These are phyloP conservation scores for Mycena citricolor DNA, from an alignment of 1,284 basidiomycete genomes.

Conservation along the genomic window DNA sequence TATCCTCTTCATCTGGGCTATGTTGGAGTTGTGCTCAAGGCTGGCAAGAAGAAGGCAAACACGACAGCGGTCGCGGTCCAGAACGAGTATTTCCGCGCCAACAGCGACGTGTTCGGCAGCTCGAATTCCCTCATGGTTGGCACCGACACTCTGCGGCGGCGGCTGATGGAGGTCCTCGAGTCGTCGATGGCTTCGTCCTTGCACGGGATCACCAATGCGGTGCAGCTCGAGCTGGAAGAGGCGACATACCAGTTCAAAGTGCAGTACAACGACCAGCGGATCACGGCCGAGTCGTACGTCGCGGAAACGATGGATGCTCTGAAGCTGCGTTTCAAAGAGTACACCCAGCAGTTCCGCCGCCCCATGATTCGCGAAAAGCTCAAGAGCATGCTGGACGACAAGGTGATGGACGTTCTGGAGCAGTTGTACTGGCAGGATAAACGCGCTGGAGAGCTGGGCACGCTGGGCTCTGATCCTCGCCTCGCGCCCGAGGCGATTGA, in stretches of 20 bases:
- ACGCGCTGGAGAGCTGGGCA: constrained; percentile 73
- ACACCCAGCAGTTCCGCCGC: constrained; percentile 84
- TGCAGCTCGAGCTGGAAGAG: constrained; percentile 96
- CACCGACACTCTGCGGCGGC: constrained; percentile 83
- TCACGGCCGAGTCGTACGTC: constrained; percentile 95
- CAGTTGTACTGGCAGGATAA: constrained; percentile 97
- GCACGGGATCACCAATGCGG: constrained; percentile 94
- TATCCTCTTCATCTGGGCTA: constrained; percentile 99
- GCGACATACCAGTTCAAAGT: constrained; percentile 99
- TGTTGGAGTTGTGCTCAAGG: constrained; percentile 94
- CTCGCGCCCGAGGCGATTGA: constrained; percentile 80
- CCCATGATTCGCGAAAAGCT: constrained; percentile 87
- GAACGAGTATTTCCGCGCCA: constrained; percentile 73
- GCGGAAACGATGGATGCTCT: constrained; percentile 95
- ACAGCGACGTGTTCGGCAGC: constrained; percentile 75
- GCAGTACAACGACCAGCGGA: constrained; percentile 96
- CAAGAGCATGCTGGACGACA: constrained; percentile 92
- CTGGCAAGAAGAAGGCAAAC: constrained; percentile 50
- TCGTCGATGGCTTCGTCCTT: constrained; percentile 95
- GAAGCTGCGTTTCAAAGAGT: constrained; percentile 89
- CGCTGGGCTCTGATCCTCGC: constrained; percentile 70
- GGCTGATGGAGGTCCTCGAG: constrained; percentile 96
- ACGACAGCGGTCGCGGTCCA: constrained; percentile 33
- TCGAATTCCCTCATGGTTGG: constrained; percentile 80
- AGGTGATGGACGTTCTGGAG: constrained; percentile 95